Evolutionary conservation across 768 basidiomycete species (phyloP).

Genomic region (Phylloporus rhodoxanthus): DNA sequence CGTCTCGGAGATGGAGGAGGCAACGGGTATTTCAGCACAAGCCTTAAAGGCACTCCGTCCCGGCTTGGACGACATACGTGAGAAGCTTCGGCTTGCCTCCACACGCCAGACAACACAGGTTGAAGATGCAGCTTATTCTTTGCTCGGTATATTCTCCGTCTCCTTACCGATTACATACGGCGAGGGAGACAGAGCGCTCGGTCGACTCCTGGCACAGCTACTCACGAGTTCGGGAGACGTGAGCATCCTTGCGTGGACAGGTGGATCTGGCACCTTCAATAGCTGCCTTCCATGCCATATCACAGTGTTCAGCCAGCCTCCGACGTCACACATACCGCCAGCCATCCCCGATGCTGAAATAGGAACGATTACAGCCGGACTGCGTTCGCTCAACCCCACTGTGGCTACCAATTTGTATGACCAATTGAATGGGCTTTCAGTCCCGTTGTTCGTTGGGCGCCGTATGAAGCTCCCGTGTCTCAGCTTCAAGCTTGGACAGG

Average conservation of each 20-base stretch:
- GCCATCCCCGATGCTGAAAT: background rate
- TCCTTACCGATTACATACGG: too few relatives aligned
- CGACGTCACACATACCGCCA: background rate
- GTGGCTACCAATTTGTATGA: background rate
- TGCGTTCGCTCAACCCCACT: background rate
- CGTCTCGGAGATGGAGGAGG: too few relatives aligned
- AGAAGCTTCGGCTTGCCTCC: too few relatives aligned
- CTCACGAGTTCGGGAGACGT: constrained; percentile 1
- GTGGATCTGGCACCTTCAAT: constrained; percentile 2
- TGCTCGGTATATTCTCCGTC: too few relatives aligned
- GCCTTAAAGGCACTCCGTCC: too few relatives aligned
- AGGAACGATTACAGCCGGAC: background rate
- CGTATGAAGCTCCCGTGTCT: constrained; percentile 8
- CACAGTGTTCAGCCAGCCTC: background rate
- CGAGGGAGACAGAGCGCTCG: too few relatives aligned
- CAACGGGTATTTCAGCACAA: too few relatives aligned
- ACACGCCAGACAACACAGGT: too few relatives aligned
- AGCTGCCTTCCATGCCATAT: constrained; percentile 2
- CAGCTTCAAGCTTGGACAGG: background rate
- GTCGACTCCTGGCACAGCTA: constrained; percentile 1
- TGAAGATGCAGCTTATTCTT: too few relatives aligned
- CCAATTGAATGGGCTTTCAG: background rate
- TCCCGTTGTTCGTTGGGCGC: background rate
- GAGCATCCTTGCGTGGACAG: constrained; percentile 6
- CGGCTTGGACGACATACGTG: too few relatives aligned